Evolutionary conservation across 768 basidiomycete genomes (phyloP).

Genomic region (Kwoniella sp.): DNA sequence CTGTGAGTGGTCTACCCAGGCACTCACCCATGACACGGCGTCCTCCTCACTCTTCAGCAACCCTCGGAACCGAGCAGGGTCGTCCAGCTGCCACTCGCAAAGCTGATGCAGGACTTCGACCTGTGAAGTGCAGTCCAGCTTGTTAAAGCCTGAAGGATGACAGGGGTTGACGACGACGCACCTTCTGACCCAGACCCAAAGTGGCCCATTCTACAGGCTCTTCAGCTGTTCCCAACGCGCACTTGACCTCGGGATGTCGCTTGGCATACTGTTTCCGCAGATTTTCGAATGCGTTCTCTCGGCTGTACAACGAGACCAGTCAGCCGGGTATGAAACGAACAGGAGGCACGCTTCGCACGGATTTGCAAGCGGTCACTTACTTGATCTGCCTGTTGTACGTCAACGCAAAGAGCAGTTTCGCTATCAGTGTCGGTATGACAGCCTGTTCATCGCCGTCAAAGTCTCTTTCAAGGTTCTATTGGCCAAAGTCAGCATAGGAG

Average conservation of each 20-base stretch:
- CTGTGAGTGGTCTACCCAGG: constrained; percentile 1
- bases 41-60: constrained; percentile 47
- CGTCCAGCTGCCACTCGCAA: constrained; percentile 51
- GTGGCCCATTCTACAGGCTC: constrained; percentile 42
- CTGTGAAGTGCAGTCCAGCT: constrained; percentile 14
- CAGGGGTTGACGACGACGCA: constrained; percentile 2
- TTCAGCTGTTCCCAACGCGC: constrained; percentile 36
- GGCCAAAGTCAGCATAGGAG: background rate
- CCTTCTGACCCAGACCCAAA: constrained; percentile 44
- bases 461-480: constrained; percentile 40
- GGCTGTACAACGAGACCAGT: constrained; percentile 16
- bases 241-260: constrained; percentile 22
- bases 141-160: too few relatives aligned
- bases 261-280: constrained; percentile 44
- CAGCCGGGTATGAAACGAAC: too few relatives aligned
- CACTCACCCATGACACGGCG: constrained; percentile 38
- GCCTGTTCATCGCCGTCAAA: constrained; percentile 35
- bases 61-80: constrained; percentile 46
- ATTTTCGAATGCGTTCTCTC: constrained; percentile 40
- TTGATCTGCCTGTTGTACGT: constrained; percentile 47
- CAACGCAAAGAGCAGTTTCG: constrained; percentile 46
- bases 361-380: too few relatives aligned
- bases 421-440: constrained; percentile 38
- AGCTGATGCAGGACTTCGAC: constrained; percentile 46
- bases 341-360: too few relatives aligned